These are phyloP conservation scores for Fusarium caatingaense DNA, from an alignment of 2,329 filamentous ascomycete species.

Conservation along the genomic window DNA sequence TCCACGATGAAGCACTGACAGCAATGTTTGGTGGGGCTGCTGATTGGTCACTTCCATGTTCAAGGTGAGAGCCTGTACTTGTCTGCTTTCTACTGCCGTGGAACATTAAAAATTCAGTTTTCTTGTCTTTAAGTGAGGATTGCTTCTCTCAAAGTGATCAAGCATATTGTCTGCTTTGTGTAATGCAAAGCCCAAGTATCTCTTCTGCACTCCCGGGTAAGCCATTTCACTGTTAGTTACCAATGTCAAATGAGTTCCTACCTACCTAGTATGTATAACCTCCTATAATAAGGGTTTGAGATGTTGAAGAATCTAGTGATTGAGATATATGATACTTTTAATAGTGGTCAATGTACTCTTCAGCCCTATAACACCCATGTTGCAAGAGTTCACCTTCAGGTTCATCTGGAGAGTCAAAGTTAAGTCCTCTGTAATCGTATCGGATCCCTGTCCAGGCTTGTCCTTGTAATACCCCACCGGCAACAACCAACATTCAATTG, in stretches of 20 bases:
- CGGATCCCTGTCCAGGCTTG: neutral
- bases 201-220: neutral
- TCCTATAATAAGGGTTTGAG: no score
- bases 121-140: neutral
- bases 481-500: slow-evolving; percentile 1
- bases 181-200: neutral
- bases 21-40: slow-evolving; percentile 4
- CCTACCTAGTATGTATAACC: neutral
- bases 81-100: neutral
- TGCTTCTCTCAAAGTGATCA: neutral
- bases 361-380: neutral
- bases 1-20: slow-evolving; percentile 8
- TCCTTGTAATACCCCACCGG: slow-evolving; percentile 1
- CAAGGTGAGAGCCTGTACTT: neutral
- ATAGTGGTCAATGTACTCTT: neutral
- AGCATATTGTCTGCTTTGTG: neutral
- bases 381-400: neutral
- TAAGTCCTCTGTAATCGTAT: neutral
- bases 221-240: neutral
- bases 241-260: neutral
- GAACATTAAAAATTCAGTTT: neutral
- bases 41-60: slow-evolving; percentile 16
- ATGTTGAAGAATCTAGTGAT: neutral
- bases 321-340: neutral
- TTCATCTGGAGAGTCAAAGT: neutral